Evolutionary conservation across 2,329 filamentous ascomycete species (phyloP).

Genomic region (Cercospora beticola): DNA sequence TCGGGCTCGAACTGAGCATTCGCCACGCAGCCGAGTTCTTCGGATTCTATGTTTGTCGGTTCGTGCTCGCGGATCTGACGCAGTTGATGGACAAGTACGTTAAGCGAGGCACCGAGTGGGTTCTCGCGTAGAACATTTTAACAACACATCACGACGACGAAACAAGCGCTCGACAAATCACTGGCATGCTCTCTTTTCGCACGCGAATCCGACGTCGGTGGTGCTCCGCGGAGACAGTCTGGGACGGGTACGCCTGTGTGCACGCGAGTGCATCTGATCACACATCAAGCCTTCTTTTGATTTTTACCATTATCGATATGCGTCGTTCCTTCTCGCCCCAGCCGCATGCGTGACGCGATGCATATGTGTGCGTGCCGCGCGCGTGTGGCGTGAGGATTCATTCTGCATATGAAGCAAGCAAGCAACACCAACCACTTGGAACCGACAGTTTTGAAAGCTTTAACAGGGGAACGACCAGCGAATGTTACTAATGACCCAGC

Average conservation of each 20-base stretch:
- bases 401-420: not conserved
- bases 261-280: not conserved
- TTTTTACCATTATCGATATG: not conserved
- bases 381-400: not conserved
- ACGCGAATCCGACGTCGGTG: not conserved
- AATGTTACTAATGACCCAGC: not conserved
- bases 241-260: not conserved
- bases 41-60: slow-evolving; percentile 92
- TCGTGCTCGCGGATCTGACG: slow-evolving; percentile 81
- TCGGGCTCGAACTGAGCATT: slow-evolving; percentile 89
- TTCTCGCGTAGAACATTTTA: slow-evolving; percentile 53
- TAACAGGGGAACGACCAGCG: not conserved
- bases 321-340: not conserved
- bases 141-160: not conserved
- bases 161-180: not conserved
- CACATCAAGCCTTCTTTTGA: not conserved
- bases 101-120: slow-evolving; percentile 96
- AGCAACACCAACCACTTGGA: not conserved
- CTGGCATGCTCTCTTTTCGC: not conserved
- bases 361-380: not conserved
- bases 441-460: not conserved
- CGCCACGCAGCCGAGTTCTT: slow-evolving; percentile 97
- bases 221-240: not conserved
- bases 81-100: slow-evolving; percentile 93
- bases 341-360: not conserved